phyloP scores from a whole-genome alignment of 1,284 basidiomycete species.

The Rhodotorula sp. region DNA sequence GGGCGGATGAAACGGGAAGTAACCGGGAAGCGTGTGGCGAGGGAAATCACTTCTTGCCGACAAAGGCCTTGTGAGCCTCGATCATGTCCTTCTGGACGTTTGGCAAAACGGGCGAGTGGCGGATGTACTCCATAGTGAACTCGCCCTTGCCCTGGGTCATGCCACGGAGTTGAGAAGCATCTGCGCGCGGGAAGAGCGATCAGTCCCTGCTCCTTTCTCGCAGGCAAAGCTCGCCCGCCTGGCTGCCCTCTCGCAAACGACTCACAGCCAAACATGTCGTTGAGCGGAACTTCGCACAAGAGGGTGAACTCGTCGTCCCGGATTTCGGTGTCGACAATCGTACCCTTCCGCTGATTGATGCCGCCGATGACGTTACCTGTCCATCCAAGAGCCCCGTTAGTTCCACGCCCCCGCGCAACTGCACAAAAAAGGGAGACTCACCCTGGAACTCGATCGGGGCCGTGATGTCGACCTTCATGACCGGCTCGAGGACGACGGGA shows the following conservation, averaged over 20 bases:
- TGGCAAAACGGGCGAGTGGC: constrained; percentile 80
- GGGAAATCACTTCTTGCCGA: constrained; percentile 9
- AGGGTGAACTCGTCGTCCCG: constrained; percentile 96
- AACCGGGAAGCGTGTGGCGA: too few species aligned
- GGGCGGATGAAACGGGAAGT: too few species aligned
- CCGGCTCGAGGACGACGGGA: constrained; percentile 88
- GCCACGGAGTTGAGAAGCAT: constrained; percentile 80
- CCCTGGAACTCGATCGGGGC: constrained; percentile 97
- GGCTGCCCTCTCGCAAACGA: background rate
- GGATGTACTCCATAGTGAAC: constrained; percentile 43
- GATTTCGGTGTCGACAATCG: constrained; percentile 93
- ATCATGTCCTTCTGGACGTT: constrained; percentile 81
- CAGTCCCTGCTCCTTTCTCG: too few species aligned
- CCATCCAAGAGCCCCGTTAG: background rate
- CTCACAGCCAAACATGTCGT: constrained; percentile 93
- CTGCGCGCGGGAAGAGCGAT: constrained; percentile 14
- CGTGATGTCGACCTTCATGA: constrained; percentile 98
- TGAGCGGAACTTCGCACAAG: constrained; percentile 86
- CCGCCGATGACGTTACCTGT: constrained; percentile 84
- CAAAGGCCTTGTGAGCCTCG: constrained; percentile 56
- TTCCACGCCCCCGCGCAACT: background rate
- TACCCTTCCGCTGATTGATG: constrained; percentile 88
- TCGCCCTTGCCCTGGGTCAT: constrained; percentile 87
- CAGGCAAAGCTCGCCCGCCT: too few species aligned
- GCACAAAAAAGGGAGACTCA: constrained; percentile 46